Evolutionary conservation across 495 filamentous ascomycete genomes (phyloP).

Genomic region (Amorphotheca resinae): DNA sequence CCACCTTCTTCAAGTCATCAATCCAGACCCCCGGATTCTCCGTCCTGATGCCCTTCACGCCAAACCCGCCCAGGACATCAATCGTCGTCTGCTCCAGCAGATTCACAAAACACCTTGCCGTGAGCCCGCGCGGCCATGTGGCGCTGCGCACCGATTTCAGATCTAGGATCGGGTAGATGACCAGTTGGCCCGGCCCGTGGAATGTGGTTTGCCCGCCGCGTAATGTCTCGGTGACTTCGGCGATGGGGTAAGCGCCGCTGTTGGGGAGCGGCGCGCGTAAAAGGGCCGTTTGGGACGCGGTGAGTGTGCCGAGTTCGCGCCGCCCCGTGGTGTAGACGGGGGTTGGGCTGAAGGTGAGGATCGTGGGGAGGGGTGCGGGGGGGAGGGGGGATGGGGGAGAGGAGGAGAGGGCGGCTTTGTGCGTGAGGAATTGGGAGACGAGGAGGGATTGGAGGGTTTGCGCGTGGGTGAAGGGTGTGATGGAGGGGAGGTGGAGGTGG

Average conservation of each 20-base stretch:
- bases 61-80: slow-evolving; percentile 40
- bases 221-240: slow-evolving; percentile 54
- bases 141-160: slow-evolving; percentile 10
- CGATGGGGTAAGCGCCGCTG: slow-evolving; percentile 17
- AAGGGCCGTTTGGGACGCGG: slow-evolving; percentile 25
- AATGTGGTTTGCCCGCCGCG: slow-evolving; percentile 90
- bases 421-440: slow-evolving; percentile 31
- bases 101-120: slow-evolving; percentile 54
- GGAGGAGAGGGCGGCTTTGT: slow-evolving; percentile 28
- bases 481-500: slow-evolving; percentile 56
- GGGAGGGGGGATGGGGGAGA: slow-evolving; percentile 19
- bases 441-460: slow-evolving; percentile 29
- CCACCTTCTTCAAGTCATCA: slow-evolving; percentile 54
- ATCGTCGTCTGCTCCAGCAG: slow-evolving; percentile 68
- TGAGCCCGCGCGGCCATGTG: slow-evolving; percentile 20
- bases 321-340: slow-evolving; percentile 88
- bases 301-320: slow-evolving; percentile 54
- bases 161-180: slow-evolving; percentile 80
- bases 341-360: slow-evolving; percentile 73
- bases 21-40: slow-evolving; percentile 86
- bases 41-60: slow-evolving; percentile 47
- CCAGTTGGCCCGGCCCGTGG: slow-evolving; percentile 87
- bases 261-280: slow-evolving; percentile 14
- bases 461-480: slow-evolving; percentile 32
- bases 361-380: slow-evolving; percentile 42